Conservation (phyloP, 441 rosid species). For the Mallotus repandus region DNA sequence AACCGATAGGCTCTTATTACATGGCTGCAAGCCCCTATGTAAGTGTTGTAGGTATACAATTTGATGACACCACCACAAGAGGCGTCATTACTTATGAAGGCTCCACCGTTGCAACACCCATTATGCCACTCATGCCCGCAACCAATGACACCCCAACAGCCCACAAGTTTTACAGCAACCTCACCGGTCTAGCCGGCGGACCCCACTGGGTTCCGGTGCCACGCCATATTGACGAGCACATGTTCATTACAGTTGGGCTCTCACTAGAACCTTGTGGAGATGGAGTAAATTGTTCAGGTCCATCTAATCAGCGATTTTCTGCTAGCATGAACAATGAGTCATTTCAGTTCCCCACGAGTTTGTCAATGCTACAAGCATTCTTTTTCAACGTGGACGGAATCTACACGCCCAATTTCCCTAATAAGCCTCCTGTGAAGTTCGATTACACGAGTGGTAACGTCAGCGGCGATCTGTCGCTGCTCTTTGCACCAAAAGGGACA, state of each 20-base stretch:
- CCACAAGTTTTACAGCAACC: conserved; percentile 47
- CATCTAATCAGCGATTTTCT: conserved; percentile 35
- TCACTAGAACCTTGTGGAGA: conserved; percentile 40
- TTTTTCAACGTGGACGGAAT: conserved; percentile 48
- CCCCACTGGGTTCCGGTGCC: conserved; percentile 76
- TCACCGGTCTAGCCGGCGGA: conserved; percentile 43
- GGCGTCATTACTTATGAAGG: conserved; percentile 52
- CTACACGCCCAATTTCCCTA: conserved; percentile 67
- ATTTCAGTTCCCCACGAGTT: conserved; percentile 42
- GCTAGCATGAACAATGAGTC: conserved; percentile 84
- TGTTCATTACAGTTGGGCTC: conserved; percentile 73
- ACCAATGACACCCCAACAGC: conserved; percentile 71
- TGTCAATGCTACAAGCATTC: conserved; percentile 65
- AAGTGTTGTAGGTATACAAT: conserved; percentile 34
- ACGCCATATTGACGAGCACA: conserved; percentile 49
- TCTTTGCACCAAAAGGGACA: conserved; percentile 52
- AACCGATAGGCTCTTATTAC: conserved; percentile 60
- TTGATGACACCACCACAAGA: conserved; percentile 59
- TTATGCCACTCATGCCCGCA: conserved; percentile 66
- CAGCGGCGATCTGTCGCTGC: conserved; percentile 20
- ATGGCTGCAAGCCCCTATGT: conserved; percentile 74
- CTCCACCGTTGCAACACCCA: conserved; percentile 30
- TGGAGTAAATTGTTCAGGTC: conserved; percentile 34
- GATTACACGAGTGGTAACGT: conserved; percentile 53
- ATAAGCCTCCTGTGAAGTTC: conserved; percentile 55